A percentile compares a stretch with the other conserved stretches of the same genome.
Conservation (phyloP, 495 filamentous ascomycete species). For the Trichoderma erinaceum region DNA sequence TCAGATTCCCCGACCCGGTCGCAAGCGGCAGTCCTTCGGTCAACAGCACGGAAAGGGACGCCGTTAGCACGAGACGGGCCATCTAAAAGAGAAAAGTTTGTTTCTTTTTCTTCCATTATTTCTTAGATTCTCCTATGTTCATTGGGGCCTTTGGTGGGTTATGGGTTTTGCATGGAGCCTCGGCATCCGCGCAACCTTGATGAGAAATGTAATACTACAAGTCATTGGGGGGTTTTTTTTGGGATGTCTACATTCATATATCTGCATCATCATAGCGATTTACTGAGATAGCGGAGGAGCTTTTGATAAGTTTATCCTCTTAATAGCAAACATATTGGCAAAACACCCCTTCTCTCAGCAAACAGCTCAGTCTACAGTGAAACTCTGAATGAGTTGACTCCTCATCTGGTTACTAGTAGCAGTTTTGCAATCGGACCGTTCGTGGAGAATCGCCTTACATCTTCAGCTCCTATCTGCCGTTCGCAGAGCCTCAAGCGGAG, state of each 20-base stretch:
- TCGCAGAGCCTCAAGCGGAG: background rate
- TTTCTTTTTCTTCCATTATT: background rate
- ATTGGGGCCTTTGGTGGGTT: background rate
- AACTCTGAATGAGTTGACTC: background rate
- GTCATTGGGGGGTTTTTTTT: background rate
- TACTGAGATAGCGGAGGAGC: too few relatives aligned
- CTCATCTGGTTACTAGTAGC: background rate
- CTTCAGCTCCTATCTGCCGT: background rate
- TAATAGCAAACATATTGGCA: too few relatives aligned
- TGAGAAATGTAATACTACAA: conserved; percentile 7
- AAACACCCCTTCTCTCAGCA: too few relatives aligned
- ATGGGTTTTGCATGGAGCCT: background rate
- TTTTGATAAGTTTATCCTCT: too few relatives aligned
- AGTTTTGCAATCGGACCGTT: background rate
- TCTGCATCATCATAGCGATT: too few relatives aligned
- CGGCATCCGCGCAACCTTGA: background rate
- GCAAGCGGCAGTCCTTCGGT: conserved; percentile 12
- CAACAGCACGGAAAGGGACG: conserved; percentile 16
- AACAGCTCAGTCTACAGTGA: background rate
- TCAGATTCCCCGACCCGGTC: conserved; percentile 5
- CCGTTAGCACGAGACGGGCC: background rate
- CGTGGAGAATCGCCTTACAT: background rate
- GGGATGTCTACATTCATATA: background rate
- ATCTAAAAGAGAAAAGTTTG: background rate
- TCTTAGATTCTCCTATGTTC: background rate